A percentile compares a stretch with the other conserved stretches of the same genome.
These are phyloP conservation scores for Globisporangium viniferum DNA, from an alignment of 352 stramenopile genomes.

Conservation along the genomic window DNA sequence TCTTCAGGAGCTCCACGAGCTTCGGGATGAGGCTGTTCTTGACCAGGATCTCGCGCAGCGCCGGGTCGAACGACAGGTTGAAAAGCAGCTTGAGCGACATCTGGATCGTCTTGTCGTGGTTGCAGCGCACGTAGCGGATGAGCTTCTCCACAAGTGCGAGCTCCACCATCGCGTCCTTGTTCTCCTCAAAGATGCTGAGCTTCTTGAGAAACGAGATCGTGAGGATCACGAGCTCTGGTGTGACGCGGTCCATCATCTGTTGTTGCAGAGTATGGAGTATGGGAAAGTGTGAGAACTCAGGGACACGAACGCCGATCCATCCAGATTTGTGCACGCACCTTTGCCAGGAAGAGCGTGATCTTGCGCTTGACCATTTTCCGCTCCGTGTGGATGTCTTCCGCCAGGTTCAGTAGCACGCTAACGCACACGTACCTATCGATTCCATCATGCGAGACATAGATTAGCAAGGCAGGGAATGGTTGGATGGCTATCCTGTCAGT, in stretches of 20 bases:
- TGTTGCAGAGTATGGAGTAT: constrained; percentile 6
- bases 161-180: constrained; percentile 91
- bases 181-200: constrained; percentile 94
- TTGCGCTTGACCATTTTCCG: constrained; percentile 96
- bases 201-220: constrained; percentile 93
- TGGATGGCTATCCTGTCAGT: neutral
- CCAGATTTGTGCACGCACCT: constrained; percentile 27
- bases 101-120: constrained; percentile 84
- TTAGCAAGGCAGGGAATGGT: neutral
- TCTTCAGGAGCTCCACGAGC: constrained; percentile 92
- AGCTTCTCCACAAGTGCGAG: constrained; percentile 74
- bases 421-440: constrained; percentile 79
- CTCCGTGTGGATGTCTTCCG: constrained; percentile 92
- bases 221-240: constrained; percentile 87
- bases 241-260: constrained; percentile 85
- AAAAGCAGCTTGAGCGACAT: constrained; percentile 89
- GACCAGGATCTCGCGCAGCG: constrained; percentile 81
- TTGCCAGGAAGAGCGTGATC: constrained; percentile 77
- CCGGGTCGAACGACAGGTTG: constrained; percentile 93
- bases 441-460: neutral
- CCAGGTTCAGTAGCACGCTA: constrained; percentile 93
- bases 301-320: too few relatives aligned
- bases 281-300: too few relatives aligned
- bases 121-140: constrained; percentile 76
- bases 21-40: constrained; percentile 89